Percentiles rank a stretch among this genome's conserved stretches.
Evolutionary conservation across 352 stramenopile genomes (phyloP).

Genomic region (Pythium utonaiense): DNA sequence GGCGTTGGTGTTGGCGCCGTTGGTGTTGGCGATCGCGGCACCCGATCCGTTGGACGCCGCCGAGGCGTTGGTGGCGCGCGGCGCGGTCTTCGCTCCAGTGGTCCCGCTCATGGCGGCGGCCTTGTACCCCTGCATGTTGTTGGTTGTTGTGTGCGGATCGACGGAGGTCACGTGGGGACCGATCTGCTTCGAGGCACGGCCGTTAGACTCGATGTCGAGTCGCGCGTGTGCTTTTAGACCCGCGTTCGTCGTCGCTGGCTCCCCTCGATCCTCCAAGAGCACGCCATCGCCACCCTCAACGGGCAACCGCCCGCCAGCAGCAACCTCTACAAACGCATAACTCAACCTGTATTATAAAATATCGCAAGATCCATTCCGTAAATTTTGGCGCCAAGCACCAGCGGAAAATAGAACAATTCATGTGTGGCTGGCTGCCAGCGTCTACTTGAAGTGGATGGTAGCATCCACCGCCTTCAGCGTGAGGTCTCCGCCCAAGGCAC

Average conservation of each 20-base stretch:
- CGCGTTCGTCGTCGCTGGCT: constrained; percentile 14
- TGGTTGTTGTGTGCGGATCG: background rate
- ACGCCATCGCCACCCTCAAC: constrained; percentile 17
- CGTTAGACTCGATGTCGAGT: constrained; percentile 1
- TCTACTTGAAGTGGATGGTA: constrained; percentile 24
- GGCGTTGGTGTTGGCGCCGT: constrained; percentile 5
- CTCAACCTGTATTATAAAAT: constrained; percentile 14
- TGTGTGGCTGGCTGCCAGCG: background rate
- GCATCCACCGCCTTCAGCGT: constrained; percentile 31
- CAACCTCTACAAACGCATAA: constrained; percentile 11
- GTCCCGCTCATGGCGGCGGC: constrained; percentile 18
- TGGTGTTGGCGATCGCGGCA: constrained; percentile 8
- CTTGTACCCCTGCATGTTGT: constrained; percentile 25
- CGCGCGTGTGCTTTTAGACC: constrained; percentile 9
- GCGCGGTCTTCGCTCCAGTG: constrained; percentile 1
- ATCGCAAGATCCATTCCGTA: constrained; percentile 6
- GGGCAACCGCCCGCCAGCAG: constrained; percentile 10
- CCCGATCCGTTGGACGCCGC: constrained; percentile 7
- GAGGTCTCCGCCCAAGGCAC: constrained; percentile 65
- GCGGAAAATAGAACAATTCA: background rate
- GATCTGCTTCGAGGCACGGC: background rate
- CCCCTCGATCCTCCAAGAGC: constrained; percentile 17
- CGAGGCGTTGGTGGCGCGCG: background rate
- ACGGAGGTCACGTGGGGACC: background rate
- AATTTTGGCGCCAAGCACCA: constrained; percentile 5